Evolutionary conservation across 75 land plant species (phyloP), one percentile per base, ranked within the genome.

Genomic region (Sequoiadendron giganteum): DNA sequence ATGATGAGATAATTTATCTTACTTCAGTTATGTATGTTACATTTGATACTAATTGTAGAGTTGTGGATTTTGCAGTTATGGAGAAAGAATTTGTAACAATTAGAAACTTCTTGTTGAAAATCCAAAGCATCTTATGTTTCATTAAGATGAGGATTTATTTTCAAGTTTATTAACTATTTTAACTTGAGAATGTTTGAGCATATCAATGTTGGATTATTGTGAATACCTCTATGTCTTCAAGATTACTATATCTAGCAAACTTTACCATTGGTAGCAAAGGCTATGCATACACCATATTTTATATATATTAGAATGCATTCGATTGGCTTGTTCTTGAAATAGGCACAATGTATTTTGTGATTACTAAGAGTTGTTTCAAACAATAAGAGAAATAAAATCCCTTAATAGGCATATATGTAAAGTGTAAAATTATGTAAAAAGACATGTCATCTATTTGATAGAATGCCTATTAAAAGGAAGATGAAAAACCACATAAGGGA

Each of bases 31-130:
- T 95, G 93, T 95, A 91, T 89, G 96, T 98, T 58, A 94, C 95
- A 5, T 92, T 96, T 85, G 99, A 95, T 68, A 96, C 99, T 65
- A 99, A 97, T 90, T 99, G 97, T 80, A 90, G 99, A 90, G 97
- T 97, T 47, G 85, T 97, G 61, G 99, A 97, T 90, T 99, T 99
- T 76, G 97, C 99, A 68, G 94, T 95, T 3, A 93, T 98, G 1
- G 47, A 45, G 96, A 96, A 9, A 94, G 90, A 32, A 95, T 97
- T 87, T 98, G 96, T 88, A 98, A 95, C 85, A 94, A 94, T 52
- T 98, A 99, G 99, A 98, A 95, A 88, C 85, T 70, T 13, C 86
- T 94, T 38, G 87, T 98, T 86, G 99, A 98, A 79, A 96, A 97
- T 39, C 99, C 99, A 47, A 95, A 96, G 93, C 90, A 93, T 36